A percentile compares a stretch with the other conserved stretches of the same genome.
phyloP scores from a whole-genome alignment of 495 filamentous ascomycete genomes.

The Penicillium taxi region DNA sequence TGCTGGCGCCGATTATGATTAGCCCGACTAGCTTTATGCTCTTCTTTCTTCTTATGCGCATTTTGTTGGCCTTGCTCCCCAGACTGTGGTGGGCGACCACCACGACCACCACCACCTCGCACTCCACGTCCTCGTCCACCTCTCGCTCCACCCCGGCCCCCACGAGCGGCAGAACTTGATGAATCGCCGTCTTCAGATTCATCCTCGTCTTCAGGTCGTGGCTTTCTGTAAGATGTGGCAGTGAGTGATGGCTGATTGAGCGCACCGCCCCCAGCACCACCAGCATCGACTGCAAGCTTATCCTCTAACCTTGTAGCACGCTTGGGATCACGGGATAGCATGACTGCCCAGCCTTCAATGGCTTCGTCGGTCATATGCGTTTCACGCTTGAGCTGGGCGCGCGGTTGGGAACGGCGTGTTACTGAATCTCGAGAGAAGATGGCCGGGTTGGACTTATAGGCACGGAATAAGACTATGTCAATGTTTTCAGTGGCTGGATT shows the following conservation, averaged over 20 bases:
- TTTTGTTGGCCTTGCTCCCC: constrained; percentile 41
- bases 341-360: constrained; percentile 89
- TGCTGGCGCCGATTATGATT: constrained; percentile 75
- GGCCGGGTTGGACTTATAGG: constrained; percentile 53
- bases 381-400: constrained; percentile 59
- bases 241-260: constrained; percentile 50
- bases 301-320: constrained; percentile 57
- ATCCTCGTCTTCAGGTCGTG: constrained; percentile 25
- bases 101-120: constrained; percentile 52
- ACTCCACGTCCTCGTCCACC: constrained; percentile 41
- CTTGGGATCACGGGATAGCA: constrained; percentile 66
- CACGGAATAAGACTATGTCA: constrained; percentile 53
- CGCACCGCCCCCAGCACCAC: constrained; percentile 22
- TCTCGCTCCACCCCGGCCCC: constrained; percentile 42
- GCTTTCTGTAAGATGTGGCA: constrained; percentile 49
- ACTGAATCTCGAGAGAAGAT: constrained; percentile 61
- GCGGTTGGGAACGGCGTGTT: constrained; percentile 54
- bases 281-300: constrained; percentile 52
- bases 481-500: constrained; percentile 25
- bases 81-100: constrained; percentile 30
- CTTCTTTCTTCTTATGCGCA: constrained; percentile 64
- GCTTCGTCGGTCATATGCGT: constrained; percentile 90
- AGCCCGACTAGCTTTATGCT: constrained; percentile 65
- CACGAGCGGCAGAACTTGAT: constrained; percentile 41
- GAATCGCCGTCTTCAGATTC: constrained; percentile 20